These are phyloP conservation scores for Coemansia sp. DNA, from an alignment of 192 early-diverging fungal species.

Conservation along the genomic window DNA sequence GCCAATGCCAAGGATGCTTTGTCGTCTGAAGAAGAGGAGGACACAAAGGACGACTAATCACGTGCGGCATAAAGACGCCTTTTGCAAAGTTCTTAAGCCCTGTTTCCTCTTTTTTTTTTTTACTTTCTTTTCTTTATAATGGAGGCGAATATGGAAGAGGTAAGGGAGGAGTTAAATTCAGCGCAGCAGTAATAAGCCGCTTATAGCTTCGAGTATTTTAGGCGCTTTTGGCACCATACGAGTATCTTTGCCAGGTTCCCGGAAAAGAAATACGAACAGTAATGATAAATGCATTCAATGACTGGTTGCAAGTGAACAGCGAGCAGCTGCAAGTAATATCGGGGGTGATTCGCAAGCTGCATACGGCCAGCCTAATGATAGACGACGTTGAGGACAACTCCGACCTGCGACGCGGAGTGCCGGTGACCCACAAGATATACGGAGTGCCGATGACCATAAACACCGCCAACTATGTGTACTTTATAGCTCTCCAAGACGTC, in stretches of 20 bases:
- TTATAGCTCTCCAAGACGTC: slow-evolving; percentile 80
- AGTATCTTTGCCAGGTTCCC: slow-evolving; percentile 79
- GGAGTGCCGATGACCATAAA: slow-evolving; percentile 92
- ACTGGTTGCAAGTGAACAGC: slow-evolving; percentile 77
- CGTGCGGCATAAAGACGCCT: neutral
- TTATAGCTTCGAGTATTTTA: slow-evolving; percentile 16
- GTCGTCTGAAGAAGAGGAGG: slow-evolving; percentile 35
- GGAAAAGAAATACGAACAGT: slow-evolving; percentile 94
- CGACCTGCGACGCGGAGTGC: slow-evolving; percentile 78
- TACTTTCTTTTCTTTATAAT: neutral
- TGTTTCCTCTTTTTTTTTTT: neutral
- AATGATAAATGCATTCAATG: slow-evolving; percentile 87
- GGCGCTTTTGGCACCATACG: slow-evolving; percentile 90
- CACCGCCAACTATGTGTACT: slow-evolving; percentile 96
- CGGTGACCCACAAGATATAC: slow-evolving; percentile 96
- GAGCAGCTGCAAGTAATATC: slow-evolving; percentile 69
- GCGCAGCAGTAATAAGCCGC: neutral
- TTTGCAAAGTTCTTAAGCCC: neutral
- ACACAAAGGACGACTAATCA: slow-evolving; percentile 31
- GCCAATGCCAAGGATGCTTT: slow-evolving; percentile 3
- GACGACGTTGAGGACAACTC: slow-evolving; percentile 98
- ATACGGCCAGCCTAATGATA: slow-evolving; percentile 91
- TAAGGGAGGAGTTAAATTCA: slow-evolving; percentile 7
- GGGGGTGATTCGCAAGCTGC: slow-evolving; percentile 89
- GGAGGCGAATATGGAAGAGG: slow-evolving; percentile 33